phyloP scores from a whole-genome alignment of 2,329 filamentous ascomycete genomes.

The Pseudocercospora vitis region DNA sequence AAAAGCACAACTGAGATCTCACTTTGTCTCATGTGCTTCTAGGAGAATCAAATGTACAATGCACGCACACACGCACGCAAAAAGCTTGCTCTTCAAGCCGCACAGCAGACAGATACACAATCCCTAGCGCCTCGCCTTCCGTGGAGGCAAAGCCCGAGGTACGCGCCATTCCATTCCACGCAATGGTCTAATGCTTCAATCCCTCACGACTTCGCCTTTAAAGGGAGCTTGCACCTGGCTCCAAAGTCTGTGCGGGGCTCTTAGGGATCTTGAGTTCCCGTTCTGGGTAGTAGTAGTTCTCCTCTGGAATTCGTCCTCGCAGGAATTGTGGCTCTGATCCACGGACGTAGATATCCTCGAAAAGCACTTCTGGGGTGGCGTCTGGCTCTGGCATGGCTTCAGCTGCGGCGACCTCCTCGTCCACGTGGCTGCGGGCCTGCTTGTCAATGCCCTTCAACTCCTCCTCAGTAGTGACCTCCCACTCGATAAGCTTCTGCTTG shows the following conservation, averaged over 20 bases:
- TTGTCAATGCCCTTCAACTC: slow-evolving; percentile 97
- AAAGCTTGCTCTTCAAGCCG: slow-evolving; percentile 3
- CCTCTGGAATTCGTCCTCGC: slow-evolving; percentile 82
- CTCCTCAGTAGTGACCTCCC: slow-evolving; percentile 86
- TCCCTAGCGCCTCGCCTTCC: slow-evolving; percentile 16
- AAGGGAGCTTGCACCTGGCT: slow-evolving; percentile 21
- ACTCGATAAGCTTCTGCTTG: slow-evolving; percentile 97
- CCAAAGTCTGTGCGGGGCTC: slow-evolving; percentile 32
- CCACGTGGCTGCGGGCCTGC: slow-evolving; percentile 80
- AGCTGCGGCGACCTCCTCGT: slow-evolving; percentile 83
- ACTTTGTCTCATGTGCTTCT: slow-evolving; percentile 1
- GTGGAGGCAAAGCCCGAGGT: slow-evolving; percentile 9
- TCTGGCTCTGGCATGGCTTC: slow-evolving; percentile 86
- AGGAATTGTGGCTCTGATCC: slow-evolving; percentile 86
- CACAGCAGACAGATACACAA: slow-evolving; percentile 15
- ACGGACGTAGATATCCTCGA: slow-evolving; percentile 91
- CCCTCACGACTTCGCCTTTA: slow-evolving; percentile 13
- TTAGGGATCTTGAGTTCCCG: slow-evolving; percentile 32
- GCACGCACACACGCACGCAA: slow-evolving; percentile 11
- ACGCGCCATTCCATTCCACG: slow-evolving; percentile 12
- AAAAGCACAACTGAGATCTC: slow-evolving; percentile 5
- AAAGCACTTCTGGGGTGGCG: slow-evolving; percentile 76
- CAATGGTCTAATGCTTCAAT: slow-evolving; percentile 6
- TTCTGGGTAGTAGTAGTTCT: slow-evolving; percentile 75
- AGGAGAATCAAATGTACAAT: slow-evolving; percentile 19